A percentile compares a stretch with the other conserved stretches of the same genome.
These are phyloP conservation scores for Kwoniella newhampshirensis DNA, from an alignment of 768 basidiomycete species.

Conservation along the genomic window DNA sequence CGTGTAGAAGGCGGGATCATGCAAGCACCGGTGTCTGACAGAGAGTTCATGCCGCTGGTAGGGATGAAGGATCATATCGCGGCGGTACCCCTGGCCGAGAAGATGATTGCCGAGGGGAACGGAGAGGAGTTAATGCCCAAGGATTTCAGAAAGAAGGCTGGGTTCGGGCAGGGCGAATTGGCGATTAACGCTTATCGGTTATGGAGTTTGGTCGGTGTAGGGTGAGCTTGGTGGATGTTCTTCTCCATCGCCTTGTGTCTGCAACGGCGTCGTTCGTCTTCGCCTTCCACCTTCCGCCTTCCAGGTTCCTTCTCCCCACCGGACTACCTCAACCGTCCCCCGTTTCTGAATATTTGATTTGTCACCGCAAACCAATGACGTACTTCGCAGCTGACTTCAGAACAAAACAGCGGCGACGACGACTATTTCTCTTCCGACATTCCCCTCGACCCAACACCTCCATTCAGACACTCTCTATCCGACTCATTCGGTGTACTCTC, in stretches of 20 bases:
- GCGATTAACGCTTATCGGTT: slow-evolving; percentile 39
- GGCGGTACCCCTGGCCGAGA: slow-evolving; percentile 22
- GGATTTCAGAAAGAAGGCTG: slow-evolving; percentile 19
- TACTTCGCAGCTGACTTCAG: background rate
- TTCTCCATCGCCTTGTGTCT: background rate
- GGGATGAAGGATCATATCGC: slow-evolving; percentile 11
- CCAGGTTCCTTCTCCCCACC: too few relatives aligned
- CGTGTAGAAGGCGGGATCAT: slow-evolving; percentile 49
- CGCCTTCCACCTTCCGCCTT: too few relatives aligned
- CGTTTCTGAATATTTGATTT: too few relatives aligned
- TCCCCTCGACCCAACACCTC: slow-evolving; percentile 17
- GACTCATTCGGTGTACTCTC: slow-evolving; percentile 45
- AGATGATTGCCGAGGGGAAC: slow-evolving; percentile 35
- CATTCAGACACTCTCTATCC: slow-evolving; percentile 43
- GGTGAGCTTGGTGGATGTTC: slow-evolving; percentile 33
- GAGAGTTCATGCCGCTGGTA: slow-evolving; percentile 27
- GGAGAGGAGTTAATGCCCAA: slow-evolving; percentile 35
- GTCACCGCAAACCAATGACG: slow-evolving; percentile 10
- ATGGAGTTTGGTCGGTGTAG: slow-evolving; percentile 37
- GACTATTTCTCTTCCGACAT: slow-evolving; percentile 52
- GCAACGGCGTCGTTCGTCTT: too few relatives aligned
- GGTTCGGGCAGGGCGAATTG: slow-evolving; percentile 19
- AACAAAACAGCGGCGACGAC: slow-evolving; percentile 45
- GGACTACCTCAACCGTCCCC: too few relatives aligned
- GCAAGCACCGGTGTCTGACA: slow-evolving; percentile 51